A percentile compares a stretch with the other conserved stretches of the same genome.
Evolutionary conservation across 192 early-diverging fungal genomes (phyloP).

Genomic region (Phycomyces nitens): DNA sequence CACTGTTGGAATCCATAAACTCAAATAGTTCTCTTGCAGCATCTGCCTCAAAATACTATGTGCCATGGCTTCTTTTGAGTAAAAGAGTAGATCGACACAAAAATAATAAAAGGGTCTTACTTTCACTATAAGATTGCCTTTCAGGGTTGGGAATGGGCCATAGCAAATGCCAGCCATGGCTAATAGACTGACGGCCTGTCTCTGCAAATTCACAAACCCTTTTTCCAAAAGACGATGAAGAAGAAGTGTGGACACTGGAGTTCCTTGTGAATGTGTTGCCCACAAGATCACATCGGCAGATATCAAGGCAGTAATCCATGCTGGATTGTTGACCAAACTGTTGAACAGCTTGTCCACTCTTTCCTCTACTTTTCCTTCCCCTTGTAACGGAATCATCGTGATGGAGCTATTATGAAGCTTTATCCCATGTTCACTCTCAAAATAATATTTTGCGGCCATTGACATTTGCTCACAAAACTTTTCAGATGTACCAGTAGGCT

Average conservation of each 20-base stretch:
- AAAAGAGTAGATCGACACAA: too few species aligned
- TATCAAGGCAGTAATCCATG: conserved; percentile 37
- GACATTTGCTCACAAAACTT: conserved; percentile 91
- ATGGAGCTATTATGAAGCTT: conserved; percentile 46
- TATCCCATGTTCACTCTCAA: conserved; percentile 45
- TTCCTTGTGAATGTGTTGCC: conserved; percentile 93
- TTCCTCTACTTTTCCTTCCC: conserved; percentile 88
- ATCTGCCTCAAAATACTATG: conserved; percentile 79
- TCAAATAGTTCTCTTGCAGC: conserved; percentile 92
- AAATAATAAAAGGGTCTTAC: conserved; percentile 11
- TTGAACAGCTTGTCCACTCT: conserved; percentile 80
- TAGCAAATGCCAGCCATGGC: conserved; percentile 94
- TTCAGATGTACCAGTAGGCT: conserved; percentile 88
- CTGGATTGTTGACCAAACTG: conserved; percentile 57
- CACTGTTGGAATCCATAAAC: conserved; percentile 78
- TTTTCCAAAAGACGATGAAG: conserved; percentile 70
- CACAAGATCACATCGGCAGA: conserved; percentile 80
- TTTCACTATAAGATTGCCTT: conserved; percentile 79
- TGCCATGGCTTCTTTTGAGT: background rate
- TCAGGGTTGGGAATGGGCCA: conserved; percentile 82
- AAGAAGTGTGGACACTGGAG: conserved; percentile 80
- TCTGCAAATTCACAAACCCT: conserved; percentile 55
- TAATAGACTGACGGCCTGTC: conserved; percentile 74
- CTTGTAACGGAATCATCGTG: conserved; percentile 80
- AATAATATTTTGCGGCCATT: conserved; percentile 55